Evolutionary conservation across 2,329 filamentous ascomycete species (phyloP), one percentile per base, ranked within the genome.

Genomic region (Blastomyces percursus): DNA sequence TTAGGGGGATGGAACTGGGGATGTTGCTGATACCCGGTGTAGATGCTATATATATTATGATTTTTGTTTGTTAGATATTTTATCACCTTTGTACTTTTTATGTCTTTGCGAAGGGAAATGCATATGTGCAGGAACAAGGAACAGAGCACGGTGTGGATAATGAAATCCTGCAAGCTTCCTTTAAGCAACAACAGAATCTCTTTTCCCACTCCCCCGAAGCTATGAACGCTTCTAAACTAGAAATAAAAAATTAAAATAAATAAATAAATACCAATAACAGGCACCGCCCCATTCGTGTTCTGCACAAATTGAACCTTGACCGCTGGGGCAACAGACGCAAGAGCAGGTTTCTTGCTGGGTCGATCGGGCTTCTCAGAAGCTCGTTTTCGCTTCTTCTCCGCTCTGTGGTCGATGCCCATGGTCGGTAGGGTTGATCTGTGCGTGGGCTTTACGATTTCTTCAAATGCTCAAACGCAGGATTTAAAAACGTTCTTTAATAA

Each of bases 321-420:
- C 38, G 75, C 72, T 38, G 75, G 70, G 32, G 74, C 68, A 32
- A 72, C 69, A 61, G 74, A 69, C 44, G 72, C 68, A 56, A 75
- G 71, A 11, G 79, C 77, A 7, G 75, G 67, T 71, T 80, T 82
- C 67, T 82, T 83, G 69, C 72, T 79, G 1, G 80, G 75, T 24
- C 73, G 72, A 11, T 76, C 77, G 51, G 72, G 74, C 50, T 73
- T 74, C 59, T 78, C 76, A 4, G 76, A 76, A 59, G 72, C 71
- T 63, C 80, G 75, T 73, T 82, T 82, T 67, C 80, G 75, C 75
- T 82, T 82, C 69, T 79, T 81, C 59, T 80, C 77, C 44, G 69
- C 64, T 14, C 62, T 64, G 60, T 73, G 73, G 35, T 70, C 66
- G 19, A 68, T 70, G 27, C 70, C 69, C 75, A 76, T 76, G 60